Percentiles rank a stretch among this genome's conserved stretches.
phyloP scores from a whole-genome alignment of 495 filamentous ascomycete species.

The Penicillium samsonianum region DNA sequence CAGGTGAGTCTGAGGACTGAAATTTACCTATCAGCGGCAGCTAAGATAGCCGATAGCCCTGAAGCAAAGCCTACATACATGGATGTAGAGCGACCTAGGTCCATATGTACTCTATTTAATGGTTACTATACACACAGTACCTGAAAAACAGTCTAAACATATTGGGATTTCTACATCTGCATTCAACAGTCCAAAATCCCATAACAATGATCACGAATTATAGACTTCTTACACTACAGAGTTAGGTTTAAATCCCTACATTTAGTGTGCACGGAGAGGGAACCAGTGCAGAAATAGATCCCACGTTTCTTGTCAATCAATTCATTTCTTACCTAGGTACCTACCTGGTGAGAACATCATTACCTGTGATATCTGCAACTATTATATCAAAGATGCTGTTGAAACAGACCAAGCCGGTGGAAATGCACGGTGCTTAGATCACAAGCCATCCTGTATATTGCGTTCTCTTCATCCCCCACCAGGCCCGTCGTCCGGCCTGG shows the following conservation, averaged over 20 bases:
- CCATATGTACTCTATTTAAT: no score
- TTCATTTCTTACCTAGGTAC: neutral
- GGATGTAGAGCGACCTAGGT: no score
- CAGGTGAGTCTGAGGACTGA: no score
- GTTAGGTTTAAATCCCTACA: neutral
- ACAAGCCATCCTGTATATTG: slow-evolving; percentile 50
- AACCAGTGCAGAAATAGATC: neutral
- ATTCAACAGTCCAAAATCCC: neutral
- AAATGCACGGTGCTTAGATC: slow-evolving; percentile 29
- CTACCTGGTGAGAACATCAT: neutral
- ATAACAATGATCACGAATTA: neutral
- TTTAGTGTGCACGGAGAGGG: neutral
- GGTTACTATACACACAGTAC: no score
- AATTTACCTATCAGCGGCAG: no score
- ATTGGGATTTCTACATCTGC: no score
- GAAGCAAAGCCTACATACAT: no score
- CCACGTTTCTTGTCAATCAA: neutral
- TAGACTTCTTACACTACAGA: neutral
- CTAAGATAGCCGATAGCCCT: no score
- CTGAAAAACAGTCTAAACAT: no score
- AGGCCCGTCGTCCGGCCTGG: slow-evolving; percentile 49
- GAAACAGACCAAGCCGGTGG: neutral
- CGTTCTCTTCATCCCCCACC: slow-evolving; percentile 44
- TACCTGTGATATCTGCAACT: neutral
- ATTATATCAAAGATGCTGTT: no score